Base-by-base conservation (phyloP, 352 stramenopile genomes). In the Albugo laibachii region DNA sequence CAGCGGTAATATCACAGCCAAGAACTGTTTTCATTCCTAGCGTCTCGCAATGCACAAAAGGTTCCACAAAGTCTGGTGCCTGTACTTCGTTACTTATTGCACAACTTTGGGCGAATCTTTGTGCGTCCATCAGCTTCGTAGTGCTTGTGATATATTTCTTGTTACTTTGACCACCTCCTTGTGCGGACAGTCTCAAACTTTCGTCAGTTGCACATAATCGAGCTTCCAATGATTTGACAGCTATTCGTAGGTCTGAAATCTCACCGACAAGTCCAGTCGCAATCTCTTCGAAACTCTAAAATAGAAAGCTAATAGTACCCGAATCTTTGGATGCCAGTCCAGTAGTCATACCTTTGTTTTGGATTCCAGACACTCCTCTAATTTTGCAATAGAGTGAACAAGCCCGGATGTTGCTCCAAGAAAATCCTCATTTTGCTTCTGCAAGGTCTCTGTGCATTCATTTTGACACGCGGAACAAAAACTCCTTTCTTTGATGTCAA, bases 61-160 rank as follows among this genome's bases (percentile, higher is more conserved):
- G 65, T 78, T n/a, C 55, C 54, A 27, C 68, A 77, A 19, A 65
- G 75, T 18, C 64, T 8, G 24, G 24, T 31, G 24, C 24, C 24
- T 31, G 24, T 8, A 31, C 3, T 31, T 31, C 24, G 24, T 8
- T 31, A 8, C 24, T 31, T 8, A 8, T 31, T 31, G 3, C 24
- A 31, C 24, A 31, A 8, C 24, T 8, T 31, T 8, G 3, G 24
- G 24, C 24, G 24, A 31, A 31, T 10, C 3, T 8, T 8, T 31
- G 24, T 31, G 24, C 24, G 24, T 31, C 24, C 24, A 31, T 31
- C 24, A 31, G 8, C 24, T 31, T 31, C 3, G 24, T 31, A 8
- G 3, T 31, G 3, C 8, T 8, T 10, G 3, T 31, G 3, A 31
- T 31, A 31, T 31, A 8, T 8, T 31, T 31, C 24, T 31, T 8